Conservation (phyloP, 1,284 basidiomycete genomes). For the Sporisorium exsertum region DNA sequence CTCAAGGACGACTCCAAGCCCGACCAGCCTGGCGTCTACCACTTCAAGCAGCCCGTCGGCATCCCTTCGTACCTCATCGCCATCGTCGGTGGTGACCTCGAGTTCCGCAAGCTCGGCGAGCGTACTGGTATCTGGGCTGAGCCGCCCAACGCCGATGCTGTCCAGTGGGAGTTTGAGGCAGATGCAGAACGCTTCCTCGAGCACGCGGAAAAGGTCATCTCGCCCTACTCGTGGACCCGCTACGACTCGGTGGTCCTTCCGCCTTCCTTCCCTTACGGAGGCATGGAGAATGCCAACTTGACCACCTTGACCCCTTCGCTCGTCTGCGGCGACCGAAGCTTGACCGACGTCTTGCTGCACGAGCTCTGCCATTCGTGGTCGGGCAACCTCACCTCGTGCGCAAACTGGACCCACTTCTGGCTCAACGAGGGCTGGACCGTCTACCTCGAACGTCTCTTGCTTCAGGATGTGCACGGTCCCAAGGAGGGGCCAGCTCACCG, state of each 20-base stretch:
- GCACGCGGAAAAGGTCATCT: conserved; percentile 65
- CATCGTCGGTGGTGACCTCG: conserved; percentile 66
- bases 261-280: conserved; percentile 84
- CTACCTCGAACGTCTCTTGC: conserved; percentile 88
- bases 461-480: conserved; percentile 77
- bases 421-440: conserved; percentile 82
- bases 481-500: conserved; percentile 76
- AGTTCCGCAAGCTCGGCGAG: conserved; percentile 62
- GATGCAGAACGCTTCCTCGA: conserved; percentile 66
- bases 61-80: conserved; percentile 68
- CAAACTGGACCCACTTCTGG: conserved; percentile 68
- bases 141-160: conserved; percentile 59
- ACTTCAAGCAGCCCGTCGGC: conserved; percentile 63
- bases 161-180: conserved; percentile 68
- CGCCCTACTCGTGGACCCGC: conserved; percentile 83
- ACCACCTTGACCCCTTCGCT: conserved; percentile 67
- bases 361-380: conserved; percentile 67
- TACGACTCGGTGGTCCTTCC: conserved; percentile 94
- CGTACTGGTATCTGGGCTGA: conserved; percentile 68
- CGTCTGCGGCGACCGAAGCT: conserved; percentile 62
- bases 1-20: conserved; percentile 57
- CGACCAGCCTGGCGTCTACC: conserved; percentile 44
- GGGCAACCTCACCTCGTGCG: conserved; percentile 66
- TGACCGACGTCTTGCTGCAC: conserved; percentile 72
- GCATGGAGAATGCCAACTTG: conserved; percentile 69